These are phyloP conservation scores for Solanum hybrid DNA, from an alignment of 305 asterid species.

Conservation along the genomic window DNA sequence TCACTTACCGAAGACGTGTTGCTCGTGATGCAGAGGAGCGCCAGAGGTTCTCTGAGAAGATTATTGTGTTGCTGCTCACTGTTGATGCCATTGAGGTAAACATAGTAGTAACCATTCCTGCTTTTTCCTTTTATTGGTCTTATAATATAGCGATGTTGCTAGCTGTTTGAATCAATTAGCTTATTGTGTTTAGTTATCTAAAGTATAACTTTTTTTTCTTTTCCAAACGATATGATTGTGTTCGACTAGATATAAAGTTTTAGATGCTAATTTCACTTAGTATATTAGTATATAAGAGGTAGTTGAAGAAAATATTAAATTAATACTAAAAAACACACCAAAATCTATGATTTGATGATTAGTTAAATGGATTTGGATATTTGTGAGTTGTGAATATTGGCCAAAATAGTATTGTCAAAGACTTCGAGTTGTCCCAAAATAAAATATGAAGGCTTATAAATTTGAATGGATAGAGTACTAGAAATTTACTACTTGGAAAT, in stretches of 20 bases:
- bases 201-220: neutral
- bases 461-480: neutral
- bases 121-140: neutral
- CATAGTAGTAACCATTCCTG: neutral
- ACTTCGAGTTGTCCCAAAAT: neutral
- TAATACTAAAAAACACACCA: neutral
- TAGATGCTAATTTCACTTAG: neutral
- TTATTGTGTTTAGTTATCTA: neutral
- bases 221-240: neutral
- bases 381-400: neutral
- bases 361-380: neutral
- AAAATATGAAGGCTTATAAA: neutral
- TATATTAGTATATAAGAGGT: neutral
- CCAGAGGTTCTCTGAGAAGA: conserved; percentile 83
- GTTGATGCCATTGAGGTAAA: conserved; percentile 90
- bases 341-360: neutral
- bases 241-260: neutral
- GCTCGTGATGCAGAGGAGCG: conserved; percentile 71
- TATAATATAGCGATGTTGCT: neutral
- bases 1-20: conserved; percentile 75
- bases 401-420: neutral
- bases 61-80: conserved; percentile 84
- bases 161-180: neutral
- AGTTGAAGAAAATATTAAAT: neutral
- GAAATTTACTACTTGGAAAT: neutral